A percentile compares a stretch with the other conserved stretches of the same genome.
These are phyloP conservation scores for Phaeosphaeriaceae sp. DNA, from an alignment of 2,329 filamentous ascomycete species.

Conservation along the genomic window DNA sequence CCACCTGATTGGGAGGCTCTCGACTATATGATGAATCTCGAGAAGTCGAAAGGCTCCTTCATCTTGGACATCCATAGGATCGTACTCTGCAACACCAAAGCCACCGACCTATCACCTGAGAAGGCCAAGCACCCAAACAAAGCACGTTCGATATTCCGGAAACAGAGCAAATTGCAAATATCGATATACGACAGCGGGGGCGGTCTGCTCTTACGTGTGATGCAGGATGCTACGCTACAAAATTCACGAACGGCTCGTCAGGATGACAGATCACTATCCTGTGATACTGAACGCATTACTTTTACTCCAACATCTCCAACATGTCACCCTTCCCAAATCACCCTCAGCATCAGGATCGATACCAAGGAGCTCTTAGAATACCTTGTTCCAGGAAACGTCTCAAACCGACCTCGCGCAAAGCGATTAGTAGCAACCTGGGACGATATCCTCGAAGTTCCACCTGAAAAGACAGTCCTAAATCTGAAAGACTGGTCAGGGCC, in stretches of 20 bases:
- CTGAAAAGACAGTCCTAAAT: slow-evolving; percentile 12
- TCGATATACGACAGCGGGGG: slow-evolving; percentile 2
- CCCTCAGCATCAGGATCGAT: slow-evolving; percentile 26
- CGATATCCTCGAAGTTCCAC: slow-evolving; percentile 36
- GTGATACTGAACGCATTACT: slow-evolving; percentile 14
- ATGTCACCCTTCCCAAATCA: slow-evolving; percentile 12
- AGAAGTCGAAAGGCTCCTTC: slow-evolving; percentile 27
- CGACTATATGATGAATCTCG: slow-evolving; percentile 33
- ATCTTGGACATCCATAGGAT: slow-evolving; percentile 26
- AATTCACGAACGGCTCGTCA: slow-evolving; percentile 2
- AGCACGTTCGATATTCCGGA: slow-evolving; percentile 9
- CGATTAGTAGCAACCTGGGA: slow-evolving; percentile 35
- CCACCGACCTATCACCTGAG: background rate
- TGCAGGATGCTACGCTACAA: slow-evolving; percentile 11
- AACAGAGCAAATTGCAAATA: slow-evolving; percentile 9
- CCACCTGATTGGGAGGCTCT: slow-evolving; percentile 26
- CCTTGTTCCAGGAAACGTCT: slow-evolving; percentile 18
- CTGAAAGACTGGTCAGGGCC: background rate
- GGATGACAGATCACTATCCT: slow-evolving; percentile 1
- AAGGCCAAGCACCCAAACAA: slow-evolving; percentile 4
- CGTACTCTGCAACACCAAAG: slow-evolving; percentile 1
- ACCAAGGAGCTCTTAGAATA: slow-evolving; percentile 33
- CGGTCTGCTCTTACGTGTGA: background rate
- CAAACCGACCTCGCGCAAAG: slow-evolving; percentile 7
- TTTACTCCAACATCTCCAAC: background rate